Evolutionary conservation across 371 early-diverging fungal genomes (phyloP), one percentile per base, ranked within the genome.

Genomic region (Dichotomocladium elegans): DNA sequence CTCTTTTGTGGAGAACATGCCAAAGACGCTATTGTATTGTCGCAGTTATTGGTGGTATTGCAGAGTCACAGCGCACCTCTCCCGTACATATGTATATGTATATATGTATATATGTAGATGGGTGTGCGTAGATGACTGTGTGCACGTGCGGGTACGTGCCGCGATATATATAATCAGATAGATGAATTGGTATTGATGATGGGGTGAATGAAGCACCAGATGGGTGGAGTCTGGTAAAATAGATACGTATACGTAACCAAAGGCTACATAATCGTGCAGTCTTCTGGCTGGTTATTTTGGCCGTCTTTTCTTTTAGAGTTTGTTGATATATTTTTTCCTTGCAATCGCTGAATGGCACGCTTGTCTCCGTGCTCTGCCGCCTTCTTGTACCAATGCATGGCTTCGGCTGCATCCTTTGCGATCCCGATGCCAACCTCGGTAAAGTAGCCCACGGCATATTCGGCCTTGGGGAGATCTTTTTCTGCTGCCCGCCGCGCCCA

Each of bases 401-500:
- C 90, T 30, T 85, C 83, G 11, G 81, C 79, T 25, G 75, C 64
- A 57, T 90, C 83, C 61, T 79, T 83, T 21, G 60, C 54, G 44
- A 82, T 75, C 12, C 91, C 93, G 54, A 92, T 89, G 22, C 92
- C 92, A 40, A 86, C 80, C 60, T 94, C 94, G 15, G 82, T 81
- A 47, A 90, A 92, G 55, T 92, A 91, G 19, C 90, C 94, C 28
- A 94, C 85, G 14, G 92, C 91, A 66, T 91, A 93, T 60, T 92
- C 87, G 6, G 95, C 95, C 66, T 92, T 93, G 10, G 92, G 81
- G 24, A 90, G 56, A 9, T 87, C 88, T 63, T 89, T 86, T 51
- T 92, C 92, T 2, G 95, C 95, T 1, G 93, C 91, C 33, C 88
- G 79, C 48, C 77, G 79, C 7, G 93, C 92, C 94, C 94, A 95